Conservation (phyloP, 306 rosid species). For the Castanea crenata region DNA sequence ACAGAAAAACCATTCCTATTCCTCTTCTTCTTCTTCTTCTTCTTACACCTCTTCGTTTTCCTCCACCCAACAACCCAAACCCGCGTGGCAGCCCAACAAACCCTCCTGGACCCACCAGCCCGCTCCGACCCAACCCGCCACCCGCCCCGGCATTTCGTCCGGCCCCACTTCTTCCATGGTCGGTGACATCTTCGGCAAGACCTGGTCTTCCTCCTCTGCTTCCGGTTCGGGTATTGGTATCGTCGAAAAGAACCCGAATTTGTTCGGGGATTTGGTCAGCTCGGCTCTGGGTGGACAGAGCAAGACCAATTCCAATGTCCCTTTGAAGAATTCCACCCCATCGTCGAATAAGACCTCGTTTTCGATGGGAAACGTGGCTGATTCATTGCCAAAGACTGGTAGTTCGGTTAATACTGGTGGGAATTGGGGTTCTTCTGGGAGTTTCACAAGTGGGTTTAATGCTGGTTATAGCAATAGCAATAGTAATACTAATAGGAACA, state of each 20-base stretch:
- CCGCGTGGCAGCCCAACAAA: slow-evolving; percentile 67
- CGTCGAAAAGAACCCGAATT: slow-evolving; percentile 72
- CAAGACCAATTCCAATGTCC: slow-evolving; percentile 45
- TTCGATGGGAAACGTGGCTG: slow-evolving; percentile 64
- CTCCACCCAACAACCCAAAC: slow-evolving; percentile 41
- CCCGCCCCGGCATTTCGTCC: slow-evolving; percentile 38
- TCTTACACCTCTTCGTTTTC: slow-evolving; percentile 29
- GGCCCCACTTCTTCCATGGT: slow-evolving; percentile 73
- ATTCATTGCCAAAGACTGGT: slow-evolving; percentile 65
- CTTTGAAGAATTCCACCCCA: slow-evolving; percentile 63
- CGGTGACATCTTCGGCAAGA: slow-evolving; percentile 90
- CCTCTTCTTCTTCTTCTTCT: slow-evolving; percentile 38
- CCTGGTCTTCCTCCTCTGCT: slow-evolving; percentile 62
- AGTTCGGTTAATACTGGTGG: slow-evolving; percentile 27
- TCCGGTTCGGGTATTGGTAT: slow-evolving; percentile 46
- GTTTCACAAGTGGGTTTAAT: slow-evolving; percentile 16
- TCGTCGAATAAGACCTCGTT: slow-evolving; percentile 41
- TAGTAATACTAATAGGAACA: background rate
- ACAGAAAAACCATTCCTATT: slow-evolving; percentile 59
- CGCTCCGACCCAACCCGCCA: slow-evolving; percentile 29
- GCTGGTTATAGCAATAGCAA: background rate
- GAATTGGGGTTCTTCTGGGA: slow-evolving; percentile 52
- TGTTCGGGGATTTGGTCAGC: slow-evolving; percentile 83
- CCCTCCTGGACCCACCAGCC: slow-evolving; percentile 94
- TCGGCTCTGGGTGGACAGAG: slow-evolving; percentile 68